A percentile compares a stretch with the other conserved stretches of the same genome.
Conservation (phyloP, 2,329 filamentous ascomycete species). For the Fusarium anguioides region DNA sequence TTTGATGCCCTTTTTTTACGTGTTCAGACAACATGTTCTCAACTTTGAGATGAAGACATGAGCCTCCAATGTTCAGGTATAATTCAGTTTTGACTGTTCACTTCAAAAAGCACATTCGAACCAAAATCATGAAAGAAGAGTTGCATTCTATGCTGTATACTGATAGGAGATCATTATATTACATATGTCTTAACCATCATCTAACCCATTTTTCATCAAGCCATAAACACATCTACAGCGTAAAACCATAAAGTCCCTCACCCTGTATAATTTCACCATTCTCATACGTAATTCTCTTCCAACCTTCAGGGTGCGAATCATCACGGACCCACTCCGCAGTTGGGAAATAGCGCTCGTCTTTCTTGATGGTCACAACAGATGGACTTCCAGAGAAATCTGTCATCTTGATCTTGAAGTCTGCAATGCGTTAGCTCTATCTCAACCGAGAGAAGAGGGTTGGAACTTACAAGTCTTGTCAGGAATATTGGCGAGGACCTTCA, state of each 20-base stretch:
- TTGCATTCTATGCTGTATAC: background rate
- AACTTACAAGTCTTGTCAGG: constrained; percentile 88
- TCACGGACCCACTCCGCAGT: constrained; percentile 77
- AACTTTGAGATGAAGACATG: too few relatives aligned
- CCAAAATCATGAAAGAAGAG: too few relatives aligned
- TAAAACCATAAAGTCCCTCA: constrained; percentile 63
- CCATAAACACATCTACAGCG: background rate
- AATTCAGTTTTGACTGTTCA: too few relatives aligned
- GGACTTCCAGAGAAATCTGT: constrained; percentile 98
- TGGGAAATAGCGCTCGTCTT: constrained; percentile 95
- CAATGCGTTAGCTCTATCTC: background rate
- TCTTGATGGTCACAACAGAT: constrained; percentile 99
- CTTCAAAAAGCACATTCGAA: too few relatives aligned
- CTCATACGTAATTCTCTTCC: constrained; percentile 72
- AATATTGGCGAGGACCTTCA: constrained; percentile 85
- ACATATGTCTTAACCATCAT: background rate
- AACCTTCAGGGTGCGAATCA: constrained; percentile 66
- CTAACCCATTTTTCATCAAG: too few relatives aligned
- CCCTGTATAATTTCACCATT: constrained; percentile 63
- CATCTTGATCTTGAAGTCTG: constrained; percentile 95
- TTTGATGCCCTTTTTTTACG: too few relatives aligned
- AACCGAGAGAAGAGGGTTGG: fast-evolving
- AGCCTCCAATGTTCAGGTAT: too few relatives aligned
- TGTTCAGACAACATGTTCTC: too few relatives aligned
- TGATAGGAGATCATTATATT: constrained; percentile 3